Conservation (phyloP, 495 filamentous ascomycete genomes). For the Talaromyces thailandensis region DNA sequence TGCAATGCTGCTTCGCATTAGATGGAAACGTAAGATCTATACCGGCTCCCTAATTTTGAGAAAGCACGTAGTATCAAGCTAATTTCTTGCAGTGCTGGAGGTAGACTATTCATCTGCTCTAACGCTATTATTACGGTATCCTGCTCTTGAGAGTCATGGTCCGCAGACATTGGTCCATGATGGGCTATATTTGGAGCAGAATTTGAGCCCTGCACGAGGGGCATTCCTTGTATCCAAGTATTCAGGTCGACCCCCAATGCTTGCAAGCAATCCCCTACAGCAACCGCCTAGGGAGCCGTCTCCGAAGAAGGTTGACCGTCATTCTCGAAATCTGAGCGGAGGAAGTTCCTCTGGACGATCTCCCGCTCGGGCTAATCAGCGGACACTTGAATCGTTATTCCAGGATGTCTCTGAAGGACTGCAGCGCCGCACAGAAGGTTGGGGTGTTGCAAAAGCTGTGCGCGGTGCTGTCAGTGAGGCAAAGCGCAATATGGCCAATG, state of each 20-base stretch:
- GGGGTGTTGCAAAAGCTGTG: constrained; percentile 84
- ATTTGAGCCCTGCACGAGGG: constrained; percentile 65
- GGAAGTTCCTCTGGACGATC: constrained; percentile 31
- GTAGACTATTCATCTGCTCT: constrained; percentile 80
- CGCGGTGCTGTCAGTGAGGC: constrained; percentile 85
- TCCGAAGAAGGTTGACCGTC: constrained; percentile 21
- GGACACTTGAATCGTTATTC: constrained; percentile 64
- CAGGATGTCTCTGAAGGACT: constrained; percentile 81
- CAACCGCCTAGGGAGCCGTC: constrained; percentile 17
- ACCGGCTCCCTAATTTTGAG: not conserved
- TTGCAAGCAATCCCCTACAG: constrained; percentile 19
- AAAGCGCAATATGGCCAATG: constrained; percentile 47
- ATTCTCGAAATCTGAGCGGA: constrained; percentile 22
- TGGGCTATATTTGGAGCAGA: constrained; percentile 73
- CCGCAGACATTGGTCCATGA: constrained; percentile 78
- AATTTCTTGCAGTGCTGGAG: constrained; percentile 52
- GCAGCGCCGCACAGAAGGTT: constrained; percentile 71
- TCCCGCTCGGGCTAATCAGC: constrained; percentile 50
- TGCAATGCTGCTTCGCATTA: constrained; percentile 85
- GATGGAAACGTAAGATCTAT: constrained; percentile 74
- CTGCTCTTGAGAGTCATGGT: constrained; percentile 48
- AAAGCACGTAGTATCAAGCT: constrained; percentile 14
- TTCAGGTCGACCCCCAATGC: constrained; percentile 54
- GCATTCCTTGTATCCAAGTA: constrained; percentile 73
- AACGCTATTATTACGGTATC: constrained; percentile 73